These are phyloP conservation scores for Novymonas esmeraldas DNA, from an alignment of 208 protist species.

Conservation along the genomic window DNA sequence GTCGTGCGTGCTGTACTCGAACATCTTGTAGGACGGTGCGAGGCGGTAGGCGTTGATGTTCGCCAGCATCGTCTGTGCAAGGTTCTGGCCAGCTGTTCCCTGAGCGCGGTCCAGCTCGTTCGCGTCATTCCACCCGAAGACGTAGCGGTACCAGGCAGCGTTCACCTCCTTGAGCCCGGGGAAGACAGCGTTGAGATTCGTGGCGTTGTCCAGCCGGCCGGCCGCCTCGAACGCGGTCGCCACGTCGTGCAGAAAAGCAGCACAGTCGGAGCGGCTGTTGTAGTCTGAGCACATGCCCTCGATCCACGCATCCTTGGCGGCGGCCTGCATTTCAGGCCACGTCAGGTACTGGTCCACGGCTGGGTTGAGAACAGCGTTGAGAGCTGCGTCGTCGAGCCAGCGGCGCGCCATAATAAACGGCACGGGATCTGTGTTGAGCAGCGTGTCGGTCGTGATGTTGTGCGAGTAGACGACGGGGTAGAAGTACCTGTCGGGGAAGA, in stretches of 20 bases:
- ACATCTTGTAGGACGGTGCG: constrained; percentile 49
- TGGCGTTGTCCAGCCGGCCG: constrained; percentile 29
- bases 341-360: constrained; percentile 47
- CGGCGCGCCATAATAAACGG: constrained; percentile 33
- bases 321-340: constrained; percentile 37
- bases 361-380: constrained; percentile 23
- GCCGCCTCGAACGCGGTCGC: constrained; percentile 41
- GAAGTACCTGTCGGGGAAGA: constrained; percentile 51
- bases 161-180: constrained; percentile 19
- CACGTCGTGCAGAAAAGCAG: constrained; percentile 50
- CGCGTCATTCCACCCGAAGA: constrained; percentile 38
- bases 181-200: constrained; percentile 27
- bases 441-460: constrained; percentile 43
- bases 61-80: constrained; percentile 32
- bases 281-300: constrained; percentile 40
- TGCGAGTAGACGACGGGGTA: constrained; percentile 50
- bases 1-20: constrained; percentile 76
- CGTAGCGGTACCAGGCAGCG: constrained; percentile 28
- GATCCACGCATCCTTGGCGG: constrained; percentile 42
- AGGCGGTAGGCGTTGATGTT: constrained; percentile 31
- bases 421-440: constrained; percentile 43
- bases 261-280: constrained; percentile 32
- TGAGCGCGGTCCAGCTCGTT: constrained; percentile 28
- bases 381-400: constrained; percentile 22
- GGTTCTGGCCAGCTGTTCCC: constrained; percentile 36